Conservation (phyloP, 805 yeast genomes). For the Spathaspora gorwiae region DNA sequence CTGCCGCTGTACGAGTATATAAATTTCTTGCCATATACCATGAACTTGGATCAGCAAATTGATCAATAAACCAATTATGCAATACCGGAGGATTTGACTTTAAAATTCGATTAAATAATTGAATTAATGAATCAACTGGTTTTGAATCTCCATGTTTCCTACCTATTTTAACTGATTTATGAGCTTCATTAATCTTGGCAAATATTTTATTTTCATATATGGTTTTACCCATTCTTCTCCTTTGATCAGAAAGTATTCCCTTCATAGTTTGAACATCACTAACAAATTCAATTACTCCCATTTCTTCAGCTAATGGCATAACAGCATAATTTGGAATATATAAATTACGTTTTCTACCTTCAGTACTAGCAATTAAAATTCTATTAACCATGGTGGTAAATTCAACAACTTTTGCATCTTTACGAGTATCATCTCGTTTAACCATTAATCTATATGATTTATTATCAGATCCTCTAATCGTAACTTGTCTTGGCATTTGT, state of each 20-base stretch:
- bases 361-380: constrained; percentile 59
- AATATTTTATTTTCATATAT: constrained; percentile 25
- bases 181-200: constrained; percentile 28
- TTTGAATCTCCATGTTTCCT: constrained; percentile 7
- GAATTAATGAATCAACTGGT: constrained; percentile 15
- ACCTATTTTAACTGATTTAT: constrained; percentile 17
- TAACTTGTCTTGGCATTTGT: constrained; percentile 80
- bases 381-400: constrained; percentile 83
- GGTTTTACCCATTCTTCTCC: constrained; percentile 21
- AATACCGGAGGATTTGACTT: constrained; percentile 61
- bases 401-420: constrained; percentile 92
- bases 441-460: constrained; percentile 69
- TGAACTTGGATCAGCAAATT: constrained; percentile 80
- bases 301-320: constrained; percentile 75
- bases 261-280: constrained; percentile 35
- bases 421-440: constrained; percentile 88
- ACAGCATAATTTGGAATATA: constrained; percentile 81
- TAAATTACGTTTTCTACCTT: constrained; percentile 67
- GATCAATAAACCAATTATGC: constrained; percentile 82
- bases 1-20: constrained; percentile 80
- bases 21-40: constrained; percentile 81
- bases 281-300: constrained; percentile 77
- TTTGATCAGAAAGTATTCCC: constrained; percentile 23
- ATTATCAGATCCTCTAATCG: constrained; percentile 75
- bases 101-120: constrained; percentile 22